phyloP scores from a whole-genome alignment of 768 basidiomycete genomes.

The Boletus tomentosulus region DNA sequence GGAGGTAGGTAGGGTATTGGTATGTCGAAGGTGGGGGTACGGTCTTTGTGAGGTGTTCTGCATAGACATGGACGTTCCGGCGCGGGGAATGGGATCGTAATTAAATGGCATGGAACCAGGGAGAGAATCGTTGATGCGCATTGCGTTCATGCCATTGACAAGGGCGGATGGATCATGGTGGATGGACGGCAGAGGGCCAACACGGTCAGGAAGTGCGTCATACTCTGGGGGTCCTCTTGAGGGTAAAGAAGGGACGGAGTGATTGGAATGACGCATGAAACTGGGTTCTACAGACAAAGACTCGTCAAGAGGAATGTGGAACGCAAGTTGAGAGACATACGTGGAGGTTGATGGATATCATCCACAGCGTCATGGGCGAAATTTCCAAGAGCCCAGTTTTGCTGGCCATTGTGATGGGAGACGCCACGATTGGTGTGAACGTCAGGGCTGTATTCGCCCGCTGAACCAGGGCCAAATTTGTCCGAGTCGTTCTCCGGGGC shows the following conservation, averaged over 20 bases:
- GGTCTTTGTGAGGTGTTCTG: conserved; percentile 30
- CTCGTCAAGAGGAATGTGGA: conserved; percentile 6
- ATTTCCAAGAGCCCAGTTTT: conserved; percentile 5
- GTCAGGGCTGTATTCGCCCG: conserved; percentile 4
- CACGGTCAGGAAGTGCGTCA: conserved; percentile 22
- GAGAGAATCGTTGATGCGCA: conserved; percentile 40
- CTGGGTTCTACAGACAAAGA: conserved; percentile 12
- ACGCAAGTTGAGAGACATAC: conserved; percentile 16
- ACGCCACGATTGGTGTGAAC: not conserved
- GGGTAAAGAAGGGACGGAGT: conserved; percentile 45
- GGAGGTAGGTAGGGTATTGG: conserved; percentile 38
- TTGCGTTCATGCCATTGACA: conserved; percentile 48
- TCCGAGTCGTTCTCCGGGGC: conserved; percentile 15
- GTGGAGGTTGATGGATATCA: conserved; percentile 17
- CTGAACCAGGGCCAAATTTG: conserved; percentile 4
- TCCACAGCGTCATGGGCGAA: conserved; percentile 6
- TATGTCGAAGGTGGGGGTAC: conserved; percentile 37
- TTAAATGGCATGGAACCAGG: conserved; percentile 23
- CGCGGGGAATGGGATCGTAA: conserved; percentile 49
- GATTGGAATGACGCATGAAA: conserved; percentile 44
- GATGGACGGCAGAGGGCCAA: conserved; percentile 34
- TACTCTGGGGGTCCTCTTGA: conserved; percentile 35
- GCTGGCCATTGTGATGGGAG: conserved; percentile 2
- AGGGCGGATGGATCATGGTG: conserved; percentile 40
- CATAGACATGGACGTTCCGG: conserved; percentile 56